phyloP scores from a whole-genome alignment of 2,329 filamentous ascomycete genomes.

The Fusarium chaquense region DNA sequence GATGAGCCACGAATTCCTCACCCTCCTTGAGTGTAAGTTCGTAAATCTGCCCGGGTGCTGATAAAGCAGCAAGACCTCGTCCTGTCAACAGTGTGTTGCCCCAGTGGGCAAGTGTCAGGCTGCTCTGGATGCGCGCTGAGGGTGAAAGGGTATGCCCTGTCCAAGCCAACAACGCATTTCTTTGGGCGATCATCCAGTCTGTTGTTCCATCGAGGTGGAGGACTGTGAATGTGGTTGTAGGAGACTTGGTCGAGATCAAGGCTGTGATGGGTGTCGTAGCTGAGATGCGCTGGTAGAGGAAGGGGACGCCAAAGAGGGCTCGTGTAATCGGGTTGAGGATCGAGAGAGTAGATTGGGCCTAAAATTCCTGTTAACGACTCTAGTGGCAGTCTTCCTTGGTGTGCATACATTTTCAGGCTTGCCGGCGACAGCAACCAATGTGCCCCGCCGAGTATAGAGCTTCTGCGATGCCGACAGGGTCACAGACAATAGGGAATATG shows the following conservation, averaged over 20 bases:
- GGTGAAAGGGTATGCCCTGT: constrained; percentile 87
- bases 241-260: constrained; percentile 87
- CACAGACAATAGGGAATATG: constrained; percentile 93
- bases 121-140: constrained; percentile 78
- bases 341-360: constrained; percentile 91
- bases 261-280: constrained; percentile 90
- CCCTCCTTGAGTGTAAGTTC: constrained; percentile 82
- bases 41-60: constrained; percentile 90
- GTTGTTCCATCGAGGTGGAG: constrained; percentile 92
- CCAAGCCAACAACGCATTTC: constrained; percentile 93
- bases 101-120: constrained; percentile 87
- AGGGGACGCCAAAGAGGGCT: constrained; percentile 86
- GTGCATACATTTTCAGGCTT: constrained; percentile 84
- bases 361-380: constrained; percentile 7
- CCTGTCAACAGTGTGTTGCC: constrained; percentile 90
- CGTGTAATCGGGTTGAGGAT: constrained; percentile 86
- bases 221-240: constrained; percentile 86
- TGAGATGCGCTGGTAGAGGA: constrained; percentile 92
- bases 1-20: constrained; percentile 92
- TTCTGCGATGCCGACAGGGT: constrained; percentile 93
- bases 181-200: constrained; percentile 94
- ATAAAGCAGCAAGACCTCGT: constrained; percentile 84
- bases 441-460: constrained; percentile 91
- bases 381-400: not conserved
- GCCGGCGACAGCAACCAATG: constrained; percentile 88